Evolutionary conservation across 164 flowering plant species (phyloP).

Genomic region (Annona squamosa): DNA sequence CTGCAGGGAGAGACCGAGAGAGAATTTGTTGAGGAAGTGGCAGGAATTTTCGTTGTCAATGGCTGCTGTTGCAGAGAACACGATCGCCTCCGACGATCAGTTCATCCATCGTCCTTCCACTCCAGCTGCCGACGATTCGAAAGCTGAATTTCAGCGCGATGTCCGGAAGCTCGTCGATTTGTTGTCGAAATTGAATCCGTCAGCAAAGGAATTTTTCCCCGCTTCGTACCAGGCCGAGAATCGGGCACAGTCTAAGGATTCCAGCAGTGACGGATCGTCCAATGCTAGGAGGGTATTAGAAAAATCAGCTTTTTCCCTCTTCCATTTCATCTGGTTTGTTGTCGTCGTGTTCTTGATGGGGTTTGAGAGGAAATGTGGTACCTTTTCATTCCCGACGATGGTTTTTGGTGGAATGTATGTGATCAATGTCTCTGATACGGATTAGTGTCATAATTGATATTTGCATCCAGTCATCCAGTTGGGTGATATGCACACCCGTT

Average conservation of each 20-base stretch:
- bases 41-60: conserved; percentile 7
- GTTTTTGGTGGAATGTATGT: background rate
- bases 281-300: conserved; percentile 25
- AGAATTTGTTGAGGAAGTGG: background rate
- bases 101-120: conserved; percentile 3
- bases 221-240: conserved; percentile 26
- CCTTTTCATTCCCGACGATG: too few species aligned
- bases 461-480: background rate
- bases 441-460: background rate
- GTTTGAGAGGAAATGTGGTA: background rate
- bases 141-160: conserved; percentile 41
- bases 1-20: background rate
- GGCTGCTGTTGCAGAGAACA: conserved; percentile 32
- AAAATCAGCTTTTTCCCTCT: too few species aligned
- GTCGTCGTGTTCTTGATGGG: background rate
- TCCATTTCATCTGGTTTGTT: background rate
- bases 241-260: conserved; percentile 19
- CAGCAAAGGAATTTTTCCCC: conserved; percentile 73
- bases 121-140: conserved; percentile 10
- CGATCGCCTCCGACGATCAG: conserved; percentile 16
- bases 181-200: conserved; percentile 67
- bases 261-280: conserved; percentile 27
- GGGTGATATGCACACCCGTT: background rate
- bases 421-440: background rate
- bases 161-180: conserved; percentile 54